These are phyloP conservation scores for Phytophthora aleatoria DNA, from an alignment of 352 stramenopile genomes.

Conservation along the genomic window DNA sequence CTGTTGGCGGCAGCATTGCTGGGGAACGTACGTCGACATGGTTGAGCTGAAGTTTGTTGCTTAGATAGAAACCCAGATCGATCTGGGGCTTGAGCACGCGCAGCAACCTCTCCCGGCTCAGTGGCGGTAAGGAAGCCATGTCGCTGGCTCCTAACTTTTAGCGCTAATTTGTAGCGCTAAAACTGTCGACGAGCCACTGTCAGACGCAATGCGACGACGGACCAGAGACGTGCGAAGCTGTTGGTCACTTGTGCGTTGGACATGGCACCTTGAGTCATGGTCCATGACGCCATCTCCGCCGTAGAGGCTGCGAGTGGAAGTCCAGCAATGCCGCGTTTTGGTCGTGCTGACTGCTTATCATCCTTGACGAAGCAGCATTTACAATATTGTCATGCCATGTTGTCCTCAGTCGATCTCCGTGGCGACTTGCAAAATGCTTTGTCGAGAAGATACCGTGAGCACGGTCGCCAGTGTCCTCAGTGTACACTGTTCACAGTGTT, in stretches of 20 bases:
- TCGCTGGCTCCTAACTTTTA: constrained; percentile 20
- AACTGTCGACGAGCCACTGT: neutral
- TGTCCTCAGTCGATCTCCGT: neutral
- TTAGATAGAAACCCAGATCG: neutral
- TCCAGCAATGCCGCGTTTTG: neutral
- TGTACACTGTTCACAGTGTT: neutral
- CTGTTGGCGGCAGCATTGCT: no score
- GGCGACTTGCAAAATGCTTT: constrained; percentile 4
- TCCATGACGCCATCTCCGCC: neutral
- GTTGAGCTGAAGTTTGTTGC: no score
- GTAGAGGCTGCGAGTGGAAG: neutral
- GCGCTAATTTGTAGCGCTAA: constrained; percentile 26
- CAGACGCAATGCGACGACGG: constrained; percentile 14
- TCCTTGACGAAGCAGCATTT: neutral
- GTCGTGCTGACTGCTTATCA: constrained; percentile 1
- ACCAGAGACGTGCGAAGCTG: constrained; percentile 15
- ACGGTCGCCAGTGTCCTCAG: neutral
- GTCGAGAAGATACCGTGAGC: constrained; percentile 12
- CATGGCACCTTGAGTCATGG: neutral
- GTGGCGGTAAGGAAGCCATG: constrained; percentile 19
- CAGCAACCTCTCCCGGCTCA: constrained; percentile 7
- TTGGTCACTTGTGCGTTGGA: constrained; percentile 17
- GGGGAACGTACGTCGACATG: no score
- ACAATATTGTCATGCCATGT: neutral
- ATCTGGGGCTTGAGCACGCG: neutral